Evolutionary conservation across 306 rosid species (phyloP).

Genomic region (Quercus wislizeni): DNA sequence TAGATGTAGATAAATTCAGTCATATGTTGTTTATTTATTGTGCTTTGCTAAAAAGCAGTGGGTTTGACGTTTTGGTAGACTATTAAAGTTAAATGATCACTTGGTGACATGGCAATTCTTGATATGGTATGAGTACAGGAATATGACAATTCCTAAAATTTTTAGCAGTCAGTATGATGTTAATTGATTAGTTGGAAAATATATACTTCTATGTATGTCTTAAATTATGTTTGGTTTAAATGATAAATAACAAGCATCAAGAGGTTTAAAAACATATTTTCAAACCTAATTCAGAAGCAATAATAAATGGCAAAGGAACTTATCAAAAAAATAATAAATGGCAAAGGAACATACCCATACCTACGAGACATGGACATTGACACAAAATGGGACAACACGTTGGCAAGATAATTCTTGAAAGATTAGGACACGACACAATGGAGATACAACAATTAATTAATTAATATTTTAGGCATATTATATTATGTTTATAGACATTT

Average conservation of each 20-base stretch:
- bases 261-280: neutral
- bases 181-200: neutral
- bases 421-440: too few relatives aligned
- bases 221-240: neutral
- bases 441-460: too few relatives aligned
- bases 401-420: too few relatives aligned
- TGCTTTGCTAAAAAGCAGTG: neutral
- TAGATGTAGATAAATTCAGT: neutral
- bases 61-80: neutral
- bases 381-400: too few relatives aligned
- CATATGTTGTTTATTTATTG: neutral
- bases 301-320: neutral
- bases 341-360: neutral
- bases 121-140: too few relatives aligned
- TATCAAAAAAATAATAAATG: neutral
- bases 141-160: neutral
- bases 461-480: too few relatives aligned
- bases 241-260: neutral
- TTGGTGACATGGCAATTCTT: neutral
- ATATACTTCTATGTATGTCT: neutral
- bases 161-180: neutral
- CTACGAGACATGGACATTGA: too few relatives aligned
- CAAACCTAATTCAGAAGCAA: neutral
- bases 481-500: too few relatives aligned
- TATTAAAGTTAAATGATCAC: neutral